A percentile compares a stretch with the other conserved stretches of the same genome.
phyloP scores from a whole-genome alignment of 768 basidiomycete genomes.

The Phaffia australis region DNA sequence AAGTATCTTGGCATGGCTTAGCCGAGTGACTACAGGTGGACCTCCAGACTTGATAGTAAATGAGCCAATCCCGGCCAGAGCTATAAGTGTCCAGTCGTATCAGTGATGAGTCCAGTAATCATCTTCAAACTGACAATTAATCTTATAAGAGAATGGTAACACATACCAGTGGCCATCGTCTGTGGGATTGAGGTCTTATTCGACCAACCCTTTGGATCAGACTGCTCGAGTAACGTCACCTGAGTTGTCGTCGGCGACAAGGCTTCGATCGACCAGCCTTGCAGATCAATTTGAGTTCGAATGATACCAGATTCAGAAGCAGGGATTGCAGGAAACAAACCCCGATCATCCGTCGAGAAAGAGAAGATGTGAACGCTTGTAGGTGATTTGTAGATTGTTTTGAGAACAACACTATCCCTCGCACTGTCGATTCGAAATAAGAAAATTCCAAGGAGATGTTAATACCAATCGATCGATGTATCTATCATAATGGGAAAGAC shows the following conservation, averaged over 20 bases:
- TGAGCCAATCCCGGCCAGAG: slow-evolving; percentile 83
- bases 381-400: slow-evolving; percentile 94
- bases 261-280: slow-evolving; percentile 94
- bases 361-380: slow-evolving; percentile 89
- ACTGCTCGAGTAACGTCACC: slow-evolving; percentile 87
- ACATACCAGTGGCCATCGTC: slow-evolving; percentile 50
- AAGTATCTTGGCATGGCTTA: slow-evolving; percentile 56
- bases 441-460: not conserved
- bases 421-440: slow-evolving; percentile 46
- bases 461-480: not conserved
- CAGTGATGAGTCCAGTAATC: not conserved
- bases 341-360: slow-evolving; percentile 81
- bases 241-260: slow-evolving; percentile 89
- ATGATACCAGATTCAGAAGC: slow-evolving; percentile 62
- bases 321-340: slow-evolving; percentile 59
- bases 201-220: slow-evolving; percentile 93
- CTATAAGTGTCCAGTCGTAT: slow-evolving; percentile 44
- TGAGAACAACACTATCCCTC: slow-evolving; percentile 77
- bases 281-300: slow-evolving; percentile 91
- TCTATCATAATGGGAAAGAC: not conserved
- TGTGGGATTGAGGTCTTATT: slow-evolving; percentile 87
- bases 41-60: slow-evolving; percentile 92
- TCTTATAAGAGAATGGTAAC: no score
- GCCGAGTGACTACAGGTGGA: slow-evolving; percentile 76
- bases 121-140: not conserved